phyloP scores from a whole-genome alignment of 2,329 filamentous ascomycete species.

The Fusarium napiforme region DNA sequence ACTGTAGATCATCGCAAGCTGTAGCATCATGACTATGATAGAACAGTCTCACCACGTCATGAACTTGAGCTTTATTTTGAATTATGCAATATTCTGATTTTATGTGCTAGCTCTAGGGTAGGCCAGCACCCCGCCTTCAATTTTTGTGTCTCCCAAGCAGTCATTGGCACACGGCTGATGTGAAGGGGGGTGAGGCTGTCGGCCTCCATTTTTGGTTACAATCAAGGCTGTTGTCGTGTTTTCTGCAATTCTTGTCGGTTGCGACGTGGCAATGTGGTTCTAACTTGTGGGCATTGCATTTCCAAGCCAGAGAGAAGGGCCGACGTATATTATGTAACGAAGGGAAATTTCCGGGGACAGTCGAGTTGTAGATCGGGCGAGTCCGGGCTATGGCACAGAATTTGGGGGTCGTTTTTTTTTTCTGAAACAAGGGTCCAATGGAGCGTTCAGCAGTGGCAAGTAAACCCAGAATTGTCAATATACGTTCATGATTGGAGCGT shows the following conservation, averaged over 20 bases:
- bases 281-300: conserved; percentile 60
- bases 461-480: not conserved
- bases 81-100: not conserved
- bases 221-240: not conserved
- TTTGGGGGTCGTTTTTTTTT: not conserved
- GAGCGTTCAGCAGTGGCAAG: conserved; percentile 6
- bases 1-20: not conserved
- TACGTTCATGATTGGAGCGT: conserved; percentile 24
- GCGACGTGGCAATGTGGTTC: conserved; percentile 53
- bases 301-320: conserved; percentile 54
- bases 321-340: conserved; percentile 40
- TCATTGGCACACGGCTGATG: not conserved
- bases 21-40: not conserved
- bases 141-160: not conserved
- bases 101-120: not conserved
- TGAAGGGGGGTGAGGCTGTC: not conserved
- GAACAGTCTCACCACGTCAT: not conserved
- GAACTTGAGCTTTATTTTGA: not conserved
- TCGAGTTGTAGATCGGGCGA: conserved; percentile 10
- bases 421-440: conserved; percentile 26
- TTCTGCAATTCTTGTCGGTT: conserved; percentile 35
- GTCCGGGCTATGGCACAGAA: conserved; percentile 11
- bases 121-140: not conserved
- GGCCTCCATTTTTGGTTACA: not conserved
- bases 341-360: conserved; percentile 29